Evolutionary conservation across 257 asterid genomes (phyloP).

Genomic region (Rehmannia glutinosa): DNA sequence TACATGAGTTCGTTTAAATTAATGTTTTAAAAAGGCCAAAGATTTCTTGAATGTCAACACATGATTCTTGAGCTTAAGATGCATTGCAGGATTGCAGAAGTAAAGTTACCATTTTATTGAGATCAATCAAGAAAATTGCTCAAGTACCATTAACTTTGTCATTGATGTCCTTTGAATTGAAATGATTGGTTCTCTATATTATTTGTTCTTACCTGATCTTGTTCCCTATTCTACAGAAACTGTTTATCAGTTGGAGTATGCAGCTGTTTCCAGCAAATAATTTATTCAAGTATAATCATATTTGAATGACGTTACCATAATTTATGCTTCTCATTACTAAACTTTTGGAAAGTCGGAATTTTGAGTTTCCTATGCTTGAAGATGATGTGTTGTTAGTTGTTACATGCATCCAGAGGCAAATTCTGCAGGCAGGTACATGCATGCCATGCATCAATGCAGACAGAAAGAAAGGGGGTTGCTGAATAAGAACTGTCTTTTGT

Average conservation of each 20-base stretch:
- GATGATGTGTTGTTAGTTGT: no score
- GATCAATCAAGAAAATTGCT: not conserved
- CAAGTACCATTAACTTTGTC: not conserved
- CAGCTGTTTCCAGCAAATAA: no score
- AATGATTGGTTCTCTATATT: not conserved
- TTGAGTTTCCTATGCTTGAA: no score
- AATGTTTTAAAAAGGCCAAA: constrained; percentile 59
- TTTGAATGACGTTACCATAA: not conserved
- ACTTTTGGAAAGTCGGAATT: no score
- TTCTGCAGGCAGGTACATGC: no score
- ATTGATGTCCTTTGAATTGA: not conserved
- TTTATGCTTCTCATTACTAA: no score
- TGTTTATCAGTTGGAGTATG: no score
- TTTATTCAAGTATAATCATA: not conserved
- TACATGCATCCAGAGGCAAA: no score
- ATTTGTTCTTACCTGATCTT: not conserved
- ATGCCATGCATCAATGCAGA: no score
- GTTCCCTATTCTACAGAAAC: not conserved
- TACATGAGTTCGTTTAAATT: constrained; percentile 37
- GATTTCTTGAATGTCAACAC: constrained; percentile 43
- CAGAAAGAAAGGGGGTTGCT: no score
- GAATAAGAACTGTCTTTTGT: no score
- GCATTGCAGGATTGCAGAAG: constrained; percentile 12
- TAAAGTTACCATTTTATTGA: no score
- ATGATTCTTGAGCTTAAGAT: constrained; percentile 13